Percentiles rank a stretch among this genome's conserved stretches.
Conservation (phyloP, 2,329 filamentous ascomycete species). For the Ambrosiella beaveri region DNA sequence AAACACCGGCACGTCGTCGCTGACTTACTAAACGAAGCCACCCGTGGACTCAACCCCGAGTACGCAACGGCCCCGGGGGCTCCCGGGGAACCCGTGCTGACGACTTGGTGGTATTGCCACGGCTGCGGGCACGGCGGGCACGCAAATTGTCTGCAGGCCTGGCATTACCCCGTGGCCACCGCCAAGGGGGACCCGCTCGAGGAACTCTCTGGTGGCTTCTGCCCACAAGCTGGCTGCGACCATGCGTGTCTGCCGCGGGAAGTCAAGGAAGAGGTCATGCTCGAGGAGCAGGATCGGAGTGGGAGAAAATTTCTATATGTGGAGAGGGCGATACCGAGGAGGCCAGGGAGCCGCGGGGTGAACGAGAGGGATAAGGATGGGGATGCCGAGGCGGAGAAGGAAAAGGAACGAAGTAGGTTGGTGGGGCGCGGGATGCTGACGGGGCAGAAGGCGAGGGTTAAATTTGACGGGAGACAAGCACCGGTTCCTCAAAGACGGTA, state of each 20-base stretch:
- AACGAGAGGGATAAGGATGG: not conserved
- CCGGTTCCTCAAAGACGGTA: not conserved
- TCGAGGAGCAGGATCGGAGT: not conserved
- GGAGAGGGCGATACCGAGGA: not conserved
- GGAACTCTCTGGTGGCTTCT: slow-evolving; percentile 37
- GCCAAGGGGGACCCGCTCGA: slow-evolving; percentile 1
- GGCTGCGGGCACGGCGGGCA: slow-evolving; percentile 47
- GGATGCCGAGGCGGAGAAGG: not conserved
- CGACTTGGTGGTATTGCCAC: slow-evolving; percentile 46
- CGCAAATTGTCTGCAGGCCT: slow-evolving; percentile 38
- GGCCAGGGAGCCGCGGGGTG: not conserved
- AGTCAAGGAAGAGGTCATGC: not conserved
- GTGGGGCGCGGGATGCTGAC: not conserved
- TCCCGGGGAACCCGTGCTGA: slow-evolving; percentile 19
- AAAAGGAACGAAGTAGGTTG: not conserved
- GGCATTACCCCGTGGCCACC: slow-evolving; percentile 26
- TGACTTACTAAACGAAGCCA: slow-evolving; percentile 20
- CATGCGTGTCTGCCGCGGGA: slow-evolving; percentile 42
- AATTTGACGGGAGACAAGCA: not conserved
- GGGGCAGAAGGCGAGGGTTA: not conserved
- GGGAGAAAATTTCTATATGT: not conserved
- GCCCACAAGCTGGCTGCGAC: slow-evolving; percentile 46
- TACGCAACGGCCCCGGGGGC: not conserved
- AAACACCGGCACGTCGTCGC: slow-evolving; percentile 32
- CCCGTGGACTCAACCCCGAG: not conserved